Percentiles rank a stretch among this genome's conserved stretches.
These are phyloP conservation scores for Populus alba DNA, from an alignment of 345 rosid genomes.

Conservation along the genomic window DNA sequence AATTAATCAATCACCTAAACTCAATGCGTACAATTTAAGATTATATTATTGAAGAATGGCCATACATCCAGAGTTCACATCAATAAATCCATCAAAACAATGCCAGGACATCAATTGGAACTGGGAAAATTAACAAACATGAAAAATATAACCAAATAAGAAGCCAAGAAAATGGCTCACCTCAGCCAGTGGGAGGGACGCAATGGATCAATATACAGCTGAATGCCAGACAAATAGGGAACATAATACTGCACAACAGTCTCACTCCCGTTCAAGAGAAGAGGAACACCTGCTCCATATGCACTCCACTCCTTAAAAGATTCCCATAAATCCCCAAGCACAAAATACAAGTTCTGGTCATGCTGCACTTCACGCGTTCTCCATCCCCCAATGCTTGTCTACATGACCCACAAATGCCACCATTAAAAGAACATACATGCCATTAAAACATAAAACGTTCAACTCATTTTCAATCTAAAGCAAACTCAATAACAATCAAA, in stretches of 20 bases:
- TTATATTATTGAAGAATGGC: neutral
- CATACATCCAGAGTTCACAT: neutral
- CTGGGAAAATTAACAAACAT: neutral
- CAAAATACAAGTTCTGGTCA: slow-evolving; percentile 46
- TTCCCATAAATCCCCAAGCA: slow-evolving; percentile 83
- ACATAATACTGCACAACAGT: slow-evolving; percentile 83
- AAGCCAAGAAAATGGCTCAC: slow-evolving; percentile 34
- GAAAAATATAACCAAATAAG: neutral
- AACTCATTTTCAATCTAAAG: neutral
- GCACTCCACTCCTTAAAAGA: slow-evolving; percentile 90
- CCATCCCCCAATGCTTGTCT: slow-evolving; percentile 57
- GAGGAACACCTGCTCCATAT: slow-evolving; percentile 86
- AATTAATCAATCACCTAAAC: neutral
- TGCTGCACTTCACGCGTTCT: slow-evolving; percentile 40
- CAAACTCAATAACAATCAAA: neutral
- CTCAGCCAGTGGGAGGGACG: slow-evolving; percentile 44
- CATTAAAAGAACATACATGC: neutral
- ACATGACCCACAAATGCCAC: slow-evolving; percentile 23
- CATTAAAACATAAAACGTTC: neutral
- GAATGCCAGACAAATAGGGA: slow-evolving; percentile 91
- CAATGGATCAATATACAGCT: slow-evolving; percentile 58
- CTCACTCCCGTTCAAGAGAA: slow-evolving; percentile 65
- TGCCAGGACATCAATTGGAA: neutral
- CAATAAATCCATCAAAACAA: neutral
- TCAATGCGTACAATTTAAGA: neutral